Base-by-base conservation (phyloP, 805 yeast species). In the Candida endomychidarum region DNA sequence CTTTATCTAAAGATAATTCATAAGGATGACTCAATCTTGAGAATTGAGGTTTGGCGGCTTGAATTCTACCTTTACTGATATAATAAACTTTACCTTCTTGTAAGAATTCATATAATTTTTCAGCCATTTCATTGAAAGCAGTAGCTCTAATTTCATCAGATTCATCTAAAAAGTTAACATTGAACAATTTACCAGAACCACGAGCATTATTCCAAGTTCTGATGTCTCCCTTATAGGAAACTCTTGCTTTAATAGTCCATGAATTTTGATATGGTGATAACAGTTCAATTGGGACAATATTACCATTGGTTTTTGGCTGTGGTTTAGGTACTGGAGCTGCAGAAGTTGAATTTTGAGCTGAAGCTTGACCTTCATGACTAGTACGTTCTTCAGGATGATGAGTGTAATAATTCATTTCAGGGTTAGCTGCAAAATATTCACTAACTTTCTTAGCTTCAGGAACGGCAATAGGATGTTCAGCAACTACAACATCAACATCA, bases 131-230 rank as follows among this genome's bases (percentile, higher is more conserved):
- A 60, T 86, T 86, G 64, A 93, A 93, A 1, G 93, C 96, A 2
- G 98, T 89, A 8, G 96, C 97, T 55, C 93, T 77, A 52, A 93
- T 93, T 67, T 93, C 98, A 54, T 93, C 96, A 5, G 96, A 85
- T 59, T 93, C 96, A 59, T 93, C 99, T 42, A 91, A 66, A 43
- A 93, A 80, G 51, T 88, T 87, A 21, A 88, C 86, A 52, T 83
- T 85, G 70, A 93, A 89, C 44, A 93, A 74, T 61, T 86, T 86
- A 40, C 99, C 99, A 47, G 83, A 87, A 42, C 96, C 96, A 53
- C 81, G 77, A 46, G 78, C 82, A 53, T 86, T 88, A 38, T 86
- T 78, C 91, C 91, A 93, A 25, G 86, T 86, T 61, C 87, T 81
- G 51, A 91, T 74, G 46, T 88, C 96, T 41, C 91, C 80, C 62